phyloP scores from a whole-genome alignment of 352 stramenopile genomes.

The Phytophthora citricola region DNA sequence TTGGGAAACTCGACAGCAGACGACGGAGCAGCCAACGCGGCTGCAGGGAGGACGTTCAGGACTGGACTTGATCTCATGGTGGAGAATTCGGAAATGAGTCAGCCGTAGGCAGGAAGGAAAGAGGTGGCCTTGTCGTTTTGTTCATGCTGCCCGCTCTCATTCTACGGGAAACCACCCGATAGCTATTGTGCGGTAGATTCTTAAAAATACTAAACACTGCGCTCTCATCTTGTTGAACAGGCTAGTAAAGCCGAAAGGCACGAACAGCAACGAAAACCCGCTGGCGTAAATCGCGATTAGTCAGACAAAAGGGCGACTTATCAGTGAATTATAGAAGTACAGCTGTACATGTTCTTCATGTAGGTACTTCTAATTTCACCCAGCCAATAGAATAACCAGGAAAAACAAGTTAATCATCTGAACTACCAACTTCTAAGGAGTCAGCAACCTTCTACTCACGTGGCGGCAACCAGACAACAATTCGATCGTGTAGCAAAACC shows the following conservation, averaged over 20 bases:
- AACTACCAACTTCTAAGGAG: no score
- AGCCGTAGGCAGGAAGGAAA: neutral
- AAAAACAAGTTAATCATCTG: no score
- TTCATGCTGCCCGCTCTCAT: neutral
- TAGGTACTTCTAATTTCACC: no score
- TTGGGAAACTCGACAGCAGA: neutral
- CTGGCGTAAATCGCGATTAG: no score
- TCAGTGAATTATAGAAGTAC: no score
- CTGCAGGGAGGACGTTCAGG: neutral
- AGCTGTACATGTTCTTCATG: no score
- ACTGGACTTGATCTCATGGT: constrained; percentile 3
- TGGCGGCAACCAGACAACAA: no score
- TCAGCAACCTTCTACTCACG: no score
- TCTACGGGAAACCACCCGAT: neutral
- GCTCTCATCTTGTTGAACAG: constrained; percentile 1
- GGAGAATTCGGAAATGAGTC: constrained; percentile 2
- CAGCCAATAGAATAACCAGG: no score
- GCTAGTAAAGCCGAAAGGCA: constrained; percentile 1
- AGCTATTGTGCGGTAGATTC: constrained; percentile 1
- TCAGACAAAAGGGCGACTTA: no score
- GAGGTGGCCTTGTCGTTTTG: neutral
- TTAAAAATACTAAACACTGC: neutral
- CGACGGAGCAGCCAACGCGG: constrained; percentile 1
- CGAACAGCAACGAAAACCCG: neutral
- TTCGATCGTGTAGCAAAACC: no score